Evolutionary conservation across 1,284 basidiomycete genomes (phyloP), one percentile per base, ranked within the genome.

Genomic region (Apiotrichum brassicae): DNA sequence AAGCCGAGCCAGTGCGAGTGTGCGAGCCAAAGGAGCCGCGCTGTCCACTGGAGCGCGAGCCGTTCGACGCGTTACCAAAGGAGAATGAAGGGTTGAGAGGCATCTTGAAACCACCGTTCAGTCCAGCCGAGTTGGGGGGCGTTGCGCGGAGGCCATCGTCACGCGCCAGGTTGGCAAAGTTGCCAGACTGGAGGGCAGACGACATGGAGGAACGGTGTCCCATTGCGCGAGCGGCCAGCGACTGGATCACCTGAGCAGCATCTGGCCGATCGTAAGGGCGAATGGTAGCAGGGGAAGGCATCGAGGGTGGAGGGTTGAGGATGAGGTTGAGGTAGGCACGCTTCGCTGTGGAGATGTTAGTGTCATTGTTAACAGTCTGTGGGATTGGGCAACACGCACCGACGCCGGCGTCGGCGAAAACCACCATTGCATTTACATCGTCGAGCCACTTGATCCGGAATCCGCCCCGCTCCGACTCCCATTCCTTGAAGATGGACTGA

Each of bases 361-460:
- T n/a, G n/a, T n/a, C n/a, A n/a, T n/a, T n/a, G n/a, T 34, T 14
- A 30, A 30, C 28, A 30, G 22, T 13, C 11, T 24, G 44, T 53
- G 42, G 44, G 44, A n/a, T n/a, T 23, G 25, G 30, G 14, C 13
- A 16, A 16, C 4, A 70, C 76, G 59, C 52, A 78, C 78, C 77
- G 22, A 73, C 65, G 26, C 65, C 64, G 11, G 79, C 68, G 56
- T 81, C 79, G 36, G 82, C 81, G 71, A 99, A 99, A 57, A 99
- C 92, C 65, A 97, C 86, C 65, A 95, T 77, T 37, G 94, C 87
- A 66, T 87, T 93, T 40, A 88, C 92, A 73, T 99, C 94, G 73
- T 99, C 91, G 61, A 85, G 82, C 94, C 94, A 99, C 73, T 98
- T 98, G 74, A 99, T 95, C 78, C 92, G 90, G 78, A 95, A 97